Evolutionary conservation across 2,329 filamentous ascomycete genomes (phyloP).

Genomic region (Colletotrichum sp.): DNA sequence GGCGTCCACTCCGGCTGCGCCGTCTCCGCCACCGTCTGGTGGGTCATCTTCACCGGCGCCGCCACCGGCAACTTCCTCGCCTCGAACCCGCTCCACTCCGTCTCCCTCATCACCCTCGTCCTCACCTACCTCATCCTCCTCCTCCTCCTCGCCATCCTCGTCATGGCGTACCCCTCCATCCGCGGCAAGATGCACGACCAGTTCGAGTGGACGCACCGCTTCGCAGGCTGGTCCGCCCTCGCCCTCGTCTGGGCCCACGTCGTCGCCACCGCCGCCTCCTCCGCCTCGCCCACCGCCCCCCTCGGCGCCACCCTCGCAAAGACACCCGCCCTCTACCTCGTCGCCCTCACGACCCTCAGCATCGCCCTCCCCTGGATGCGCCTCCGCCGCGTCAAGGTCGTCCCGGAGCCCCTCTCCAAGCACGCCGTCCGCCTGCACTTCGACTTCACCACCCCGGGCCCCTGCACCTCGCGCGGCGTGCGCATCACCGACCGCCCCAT

Average conservation of each 20-base stretch:
- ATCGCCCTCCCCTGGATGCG: conserved; percentile 77
- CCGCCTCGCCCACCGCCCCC: conserved; percentile 37
- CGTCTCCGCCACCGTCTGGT: conserved; percentile 54
- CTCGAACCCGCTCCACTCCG: not conserved
- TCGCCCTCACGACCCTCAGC: conserved; percentile 66
- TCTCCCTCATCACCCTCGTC: conserved; percentile 41
- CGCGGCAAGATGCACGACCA: conserved; percentile 69
- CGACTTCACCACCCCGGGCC: conserved; percentile 61
- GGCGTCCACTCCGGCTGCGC: conserved; percentile 57
- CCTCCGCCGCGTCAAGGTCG: conserved; percentile 71
- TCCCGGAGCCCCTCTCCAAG: conserved; percentile 71
- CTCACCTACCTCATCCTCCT: conserved; percentile 63
- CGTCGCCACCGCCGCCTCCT: conserved; percentile 54
- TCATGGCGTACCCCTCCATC: conserved; percentile 68
- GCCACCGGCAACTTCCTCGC: conserved; percentile 39
- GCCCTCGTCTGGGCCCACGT: conserved; percentile 69
- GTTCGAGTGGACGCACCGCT: conserved; percentile 76
- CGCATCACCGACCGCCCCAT: conserved; percentile 69
- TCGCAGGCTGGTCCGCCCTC: conserved; percentile 72
- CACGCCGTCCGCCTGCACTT: conserved; percentile 80
- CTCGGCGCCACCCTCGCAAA: conserved; percentile 42
- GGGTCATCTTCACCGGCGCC: conserved; percentile 44
- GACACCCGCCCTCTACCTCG: conserved; percentile 67
- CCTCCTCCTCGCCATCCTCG: conserved; percentile 64
- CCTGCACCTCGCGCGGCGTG: conserved; percentile 39